These are phyloP conservation scores for Eremochloa ophiuroides DNA, from an alignment of 176 grass and related monocot species.

Conservation along the genomic window DNA sequence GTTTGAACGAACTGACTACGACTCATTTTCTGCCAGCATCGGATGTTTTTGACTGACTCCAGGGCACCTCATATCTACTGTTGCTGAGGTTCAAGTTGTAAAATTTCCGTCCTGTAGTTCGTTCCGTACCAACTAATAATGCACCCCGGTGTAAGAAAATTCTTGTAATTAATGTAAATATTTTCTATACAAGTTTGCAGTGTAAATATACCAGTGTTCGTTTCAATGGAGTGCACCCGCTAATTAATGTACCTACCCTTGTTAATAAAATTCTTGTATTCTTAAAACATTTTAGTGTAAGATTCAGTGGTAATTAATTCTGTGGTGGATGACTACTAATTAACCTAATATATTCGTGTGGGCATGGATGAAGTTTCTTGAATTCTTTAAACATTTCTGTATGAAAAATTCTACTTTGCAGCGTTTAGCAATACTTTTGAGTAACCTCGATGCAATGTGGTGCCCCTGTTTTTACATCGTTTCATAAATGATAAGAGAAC, in stretches of 20 bases:
- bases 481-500: too few relatives aligned
- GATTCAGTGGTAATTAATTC: not conserved
- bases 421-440: not conserved
- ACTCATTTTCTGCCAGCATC: not conserved
- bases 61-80: not conserved
- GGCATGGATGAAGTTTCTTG: not conserved
- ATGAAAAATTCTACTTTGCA: not conserved
- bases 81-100: not conserved
- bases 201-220: not conserved
- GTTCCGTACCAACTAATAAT: not conserved
- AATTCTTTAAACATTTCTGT: not conserved
- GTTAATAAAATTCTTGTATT: not conserved
- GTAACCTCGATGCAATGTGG: not conserved
- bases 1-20: not conserved
- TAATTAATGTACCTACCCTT: not conserved
- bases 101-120: not conserved
- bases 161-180: not conserved
- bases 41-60: not conserved
- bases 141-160: not conserved
- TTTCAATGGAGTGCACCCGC: not conserved
- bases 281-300: not conserved
- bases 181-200: not conserved
- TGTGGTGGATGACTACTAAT: not conserved
- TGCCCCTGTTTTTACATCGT: too few relatives aligned
- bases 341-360: not conserved